Conservation (phyloP, 2,329 filamentous ascomycete species). For the Talaromyces sp. region DNA sequence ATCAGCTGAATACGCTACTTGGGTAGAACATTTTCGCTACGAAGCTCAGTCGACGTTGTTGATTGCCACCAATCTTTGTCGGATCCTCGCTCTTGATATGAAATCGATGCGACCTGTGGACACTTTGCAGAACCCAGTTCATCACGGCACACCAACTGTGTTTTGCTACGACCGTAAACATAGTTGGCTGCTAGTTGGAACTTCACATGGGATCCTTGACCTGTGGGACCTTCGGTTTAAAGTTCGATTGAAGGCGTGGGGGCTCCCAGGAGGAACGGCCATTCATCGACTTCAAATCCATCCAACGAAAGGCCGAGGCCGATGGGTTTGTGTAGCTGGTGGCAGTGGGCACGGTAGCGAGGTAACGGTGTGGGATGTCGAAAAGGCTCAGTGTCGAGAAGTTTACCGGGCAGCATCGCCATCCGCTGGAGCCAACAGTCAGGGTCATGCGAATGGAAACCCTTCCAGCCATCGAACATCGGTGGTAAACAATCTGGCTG, state of each 20-base stretch:
- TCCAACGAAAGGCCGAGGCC: constrained; percentile 69
- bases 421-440: constrained; percentile 4
- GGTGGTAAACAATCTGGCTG: constrained; percentile 12
- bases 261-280: constrained; percentile 70
- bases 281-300: constrained; percentile 77
- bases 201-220: constrained; percentile 85
- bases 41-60: constrained; percentile 78
- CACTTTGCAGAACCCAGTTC: constrained; percentile 75
- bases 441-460: constrained; percentile 4
- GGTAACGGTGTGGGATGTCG: constrained; percentile 91
- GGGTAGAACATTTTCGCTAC: constrained; percentile 85
- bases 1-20: constrained; percentile 69
- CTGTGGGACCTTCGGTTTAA: constrained; percentile 97
- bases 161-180: constrained; percentile 82
- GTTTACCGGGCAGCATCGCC: constrained; percentile 63
- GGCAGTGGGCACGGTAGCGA: constrained; percentile 77
- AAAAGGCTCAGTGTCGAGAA: constrained; percentile 82
- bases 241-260: constrained; percentile 81
- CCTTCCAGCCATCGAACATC: constrained; percentile 14
- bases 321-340: constrained; percentile 83
- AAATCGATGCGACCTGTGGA: constrained; percentile 80
- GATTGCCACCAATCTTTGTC: constrained; percentile 78
- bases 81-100: constrained; percentile 78
- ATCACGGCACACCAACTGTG: constrained; percentile 85
- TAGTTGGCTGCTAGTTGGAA: constrained; percentile 88